Conservation (phyloP, 2,329 filamentous ascomycete genomes). For the Lecanicillium sp. region DNA sequence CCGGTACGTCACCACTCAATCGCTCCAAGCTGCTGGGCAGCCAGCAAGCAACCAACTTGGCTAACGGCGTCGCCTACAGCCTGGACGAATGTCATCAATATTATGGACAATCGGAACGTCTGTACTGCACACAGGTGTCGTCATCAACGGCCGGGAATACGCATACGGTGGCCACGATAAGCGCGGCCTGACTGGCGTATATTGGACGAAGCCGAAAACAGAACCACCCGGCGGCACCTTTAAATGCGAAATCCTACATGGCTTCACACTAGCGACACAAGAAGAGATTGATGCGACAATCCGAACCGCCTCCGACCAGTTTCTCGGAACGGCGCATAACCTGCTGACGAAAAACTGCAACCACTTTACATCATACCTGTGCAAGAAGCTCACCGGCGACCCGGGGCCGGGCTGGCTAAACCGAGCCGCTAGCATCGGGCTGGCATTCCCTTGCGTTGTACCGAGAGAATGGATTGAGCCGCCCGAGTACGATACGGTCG, state of each 20-base stretch:
- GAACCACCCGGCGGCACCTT: slow-evolving; percentile 74
- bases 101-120: slow-evolving; percentile 73
- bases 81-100: slow-evolving; percentile 64
- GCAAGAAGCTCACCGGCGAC: slow-evolving; percentile 62
- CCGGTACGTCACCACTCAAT: slow-evolving; percentile 52
- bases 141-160: slow-evolving; percentile 74
- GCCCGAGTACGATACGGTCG: slow-evolving; percentile 66
- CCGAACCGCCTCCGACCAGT: slow-evolving; percentile 60
- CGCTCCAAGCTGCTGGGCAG: too few species aligned
- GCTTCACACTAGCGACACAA: slow-evolving; percentile 63
- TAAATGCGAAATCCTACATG: slow-evolving; percentile 66
- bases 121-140: slow-evolving; percentile 75
- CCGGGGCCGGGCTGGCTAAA: slow-evolving; percentile 72
- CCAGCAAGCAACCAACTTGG: slow-evolving; percentile 1
- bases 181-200: slow-evolving; percentile 66
- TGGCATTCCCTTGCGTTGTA: slow-evolving; percentile 74
- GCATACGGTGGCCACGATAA: slow-evolving; percentile 77
- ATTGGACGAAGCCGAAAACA: slow-evolving; percentile 67
- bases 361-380: slow-evolving; percentile 75
- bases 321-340: slow-evolving; percentile 71
- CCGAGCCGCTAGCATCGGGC: slow-evolving; percentile 73
- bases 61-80: slow-evolving; percentile 33
- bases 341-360: slow-evolving; percentile 82
- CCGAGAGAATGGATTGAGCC: slow-evolving; percentile 75
- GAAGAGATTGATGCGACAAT: slow-evolving; percentile 66